These are phyloP conservation scores for Russula emetica DNA, from an alignment of 768 basidiomycete species.

Conservation along the genomic window DNA sequence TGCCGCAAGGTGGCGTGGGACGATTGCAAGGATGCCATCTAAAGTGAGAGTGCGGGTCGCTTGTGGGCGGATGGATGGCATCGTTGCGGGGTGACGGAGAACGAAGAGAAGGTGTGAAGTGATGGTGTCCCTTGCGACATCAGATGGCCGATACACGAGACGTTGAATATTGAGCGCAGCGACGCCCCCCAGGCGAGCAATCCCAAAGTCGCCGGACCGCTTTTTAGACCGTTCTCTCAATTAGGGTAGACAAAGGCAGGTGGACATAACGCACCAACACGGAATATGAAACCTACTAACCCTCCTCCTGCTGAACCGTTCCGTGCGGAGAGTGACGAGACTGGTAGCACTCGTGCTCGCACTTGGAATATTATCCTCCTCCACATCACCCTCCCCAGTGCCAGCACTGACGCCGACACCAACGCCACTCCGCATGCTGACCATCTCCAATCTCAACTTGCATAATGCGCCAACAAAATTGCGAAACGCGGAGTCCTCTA, in stretches of 20 bases:
- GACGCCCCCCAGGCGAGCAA: slow-evolving; percentile 79
- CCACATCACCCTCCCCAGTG: slow-evolving; percentile 20
- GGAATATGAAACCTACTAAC: slow-evolving; percentile 86
- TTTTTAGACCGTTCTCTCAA: slow-evolving; percentile 32
- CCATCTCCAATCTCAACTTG: slow-evolving; percentile 86
- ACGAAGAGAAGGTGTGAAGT: slow-evolving; percentile 78
- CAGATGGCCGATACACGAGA: slow-evolving; percentile 72
- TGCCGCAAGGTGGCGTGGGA: slow-evolving; percentile 64
- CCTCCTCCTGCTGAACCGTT: slow-evolving; percentile 51
- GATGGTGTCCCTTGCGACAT: slow-evolving; percentile 79
- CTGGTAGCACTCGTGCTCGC: no score
- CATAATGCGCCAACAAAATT: slow-evolving; percentile 77
- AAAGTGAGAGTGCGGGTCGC: slow-evolving; percentile 85
- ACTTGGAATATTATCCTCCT: slow-evolving; percentile 36
- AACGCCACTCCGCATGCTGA: slow-evolving; percentile 60
- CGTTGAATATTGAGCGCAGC: slow-evolving; percentile 91
- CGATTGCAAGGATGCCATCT: slow-evolving; percentile 74
- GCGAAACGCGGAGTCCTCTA: slow-evolving; percentile 79
- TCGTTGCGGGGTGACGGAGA: slow-evolving; percentile 63
- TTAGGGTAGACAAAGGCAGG: background rate
- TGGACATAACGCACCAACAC: slow-evolving; percentile 53
- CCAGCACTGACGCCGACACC: background rate
- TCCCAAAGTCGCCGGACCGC: slow-evolving; percentile 91
- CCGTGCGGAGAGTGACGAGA: slow-evolving; percentile 41
- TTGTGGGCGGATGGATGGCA: slow-evolving; percentile 76